A percentile compares a stretch with the other conserved stretches of the same genome.
phyloP scores from a whole-genome alignment of 1,139 yeast genomes.

The Pichia sp. region DNA sequence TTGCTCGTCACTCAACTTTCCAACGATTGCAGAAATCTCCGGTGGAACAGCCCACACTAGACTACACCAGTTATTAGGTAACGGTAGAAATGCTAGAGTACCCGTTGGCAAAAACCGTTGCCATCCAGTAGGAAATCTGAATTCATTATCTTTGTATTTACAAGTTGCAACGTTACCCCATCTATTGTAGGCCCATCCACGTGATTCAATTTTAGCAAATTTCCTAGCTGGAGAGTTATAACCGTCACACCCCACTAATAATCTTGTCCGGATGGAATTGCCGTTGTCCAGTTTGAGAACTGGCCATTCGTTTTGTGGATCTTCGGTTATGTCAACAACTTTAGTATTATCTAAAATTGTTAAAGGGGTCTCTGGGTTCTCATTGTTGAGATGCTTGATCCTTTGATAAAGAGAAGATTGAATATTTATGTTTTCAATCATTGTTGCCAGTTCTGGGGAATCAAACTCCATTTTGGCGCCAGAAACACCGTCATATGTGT shows the following conservation, averaged over 20 bases:
- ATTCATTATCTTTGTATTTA: conserved; percentile 67
- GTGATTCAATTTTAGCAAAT: conserved; percentile 73
- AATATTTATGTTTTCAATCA: conserved; percentile 84
- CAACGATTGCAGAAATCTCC: conserved; percentile 60
- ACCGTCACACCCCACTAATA: conserved; percentile 94
- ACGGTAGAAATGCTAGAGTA: conserved; percentile 85
- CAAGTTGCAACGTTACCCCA: conserved; percentile 91
- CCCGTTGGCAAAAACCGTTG: conserved; percentile 91
- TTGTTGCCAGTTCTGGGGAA: conserved; percentile 61
- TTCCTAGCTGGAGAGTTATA: conserved; percentile 88
- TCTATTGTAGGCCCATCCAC: conserved; percentile 89
- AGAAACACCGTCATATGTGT: conserved; percentile 81
- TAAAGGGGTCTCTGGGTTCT: conserved; percentile 28
- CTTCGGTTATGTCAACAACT: conserved; percentile 49
- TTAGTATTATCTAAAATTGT: conserved; percentile 60
- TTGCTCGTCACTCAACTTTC: conserved; percentile 54
- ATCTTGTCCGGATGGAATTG: conserved; percentile 56
- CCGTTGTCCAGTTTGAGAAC: conserved; percentile 67
- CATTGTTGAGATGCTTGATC: conserved; percentile 46
- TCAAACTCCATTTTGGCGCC: conserved; percentile 71
- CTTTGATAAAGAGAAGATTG: conserved; percentile 64
- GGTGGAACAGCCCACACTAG: conserved; percentile 92
- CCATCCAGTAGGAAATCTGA: conserved; percentile 69
- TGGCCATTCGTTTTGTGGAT: conserved; percentile 62
- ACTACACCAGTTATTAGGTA: conserved; percentile 81